Evolutionary conservation across 352 stramenopile genomes (phyloP).

Genomic region (Phytophthora tubulina): DNA sequence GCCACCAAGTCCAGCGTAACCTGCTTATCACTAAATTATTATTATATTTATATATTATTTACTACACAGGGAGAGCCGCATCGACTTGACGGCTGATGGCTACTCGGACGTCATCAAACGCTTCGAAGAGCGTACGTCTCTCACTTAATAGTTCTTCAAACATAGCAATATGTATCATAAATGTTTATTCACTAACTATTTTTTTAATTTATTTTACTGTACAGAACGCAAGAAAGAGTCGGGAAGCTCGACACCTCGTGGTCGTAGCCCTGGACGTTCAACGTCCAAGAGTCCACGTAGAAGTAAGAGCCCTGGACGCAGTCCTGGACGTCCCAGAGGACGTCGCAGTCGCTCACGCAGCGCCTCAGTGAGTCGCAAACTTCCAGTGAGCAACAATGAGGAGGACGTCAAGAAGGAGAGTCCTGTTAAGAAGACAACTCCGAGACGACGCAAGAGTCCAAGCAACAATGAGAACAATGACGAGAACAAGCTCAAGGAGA

Average conservation of each 20-base stretch:
- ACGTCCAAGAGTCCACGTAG: conserved; percentile 41
- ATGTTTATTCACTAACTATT: conserved; percentile 11
- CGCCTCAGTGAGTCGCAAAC: conserved; percentile 58
- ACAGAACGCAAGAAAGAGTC: conserved; percentile 69
- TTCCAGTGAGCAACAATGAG: conserved; percentile 34
- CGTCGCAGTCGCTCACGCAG: conserved; percentile 70
- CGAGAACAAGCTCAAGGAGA: conserved; percentile 30
- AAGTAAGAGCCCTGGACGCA: conserved; percentile 55
- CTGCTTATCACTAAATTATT: conserved; percentile 3
- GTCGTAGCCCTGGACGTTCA: conserved; percentile 55
- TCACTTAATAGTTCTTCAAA: neutral
- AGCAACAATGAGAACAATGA: conserved; percentile 30
- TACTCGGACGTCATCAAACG: conserved; percentile 76
- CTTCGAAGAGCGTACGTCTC: conserved; percentile 67
- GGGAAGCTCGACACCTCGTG: conserved; percentile 41
- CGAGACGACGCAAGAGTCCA: conserved; percentile 30
- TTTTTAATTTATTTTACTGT: conserved; percentile 4
- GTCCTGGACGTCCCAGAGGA: conserved; percentile 42
- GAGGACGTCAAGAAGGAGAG: conserved; percentile 32
- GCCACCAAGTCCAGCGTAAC: neutral
- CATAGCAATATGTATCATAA: neutral
- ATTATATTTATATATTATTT: conserved; percentile 2
- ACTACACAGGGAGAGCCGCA: conserved; percentile 74
- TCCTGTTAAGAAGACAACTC: conserved; percentile 12
- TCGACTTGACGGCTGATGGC: conserved; percentile 82